Evolutionary conservation across 2,329 filamentous ascomycete genomes (phyloP).

Genomic region (Escovopsis sp.): DNA sequence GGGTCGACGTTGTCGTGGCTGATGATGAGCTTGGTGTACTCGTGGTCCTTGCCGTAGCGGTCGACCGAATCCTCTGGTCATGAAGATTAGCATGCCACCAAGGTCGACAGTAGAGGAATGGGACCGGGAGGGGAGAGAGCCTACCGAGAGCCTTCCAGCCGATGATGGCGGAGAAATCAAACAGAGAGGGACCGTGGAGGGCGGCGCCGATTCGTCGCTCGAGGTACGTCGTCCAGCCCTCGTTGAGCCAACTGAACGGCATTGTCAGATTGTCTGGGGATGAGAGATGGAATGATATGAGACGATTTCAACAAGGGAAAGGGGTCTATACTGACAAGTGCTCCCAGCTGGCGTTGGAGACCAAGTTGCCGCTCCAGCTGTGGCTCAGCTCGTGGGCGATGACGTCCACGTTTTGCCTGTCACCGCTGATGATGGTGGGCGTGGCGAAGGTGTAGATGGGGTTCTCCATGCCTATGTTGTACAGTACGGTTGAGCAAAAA

Average conservation of each 20-base stretch:
- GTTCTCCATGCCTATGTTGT: conserved; percentile 60
- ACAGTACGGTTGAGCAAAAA: not conserved
- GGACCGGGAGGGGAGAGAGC: conserved; percentile 6
- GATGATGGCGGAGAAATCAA: conserved; percentile 90
- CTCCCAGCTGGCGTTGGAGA: conserved; percentile 67
- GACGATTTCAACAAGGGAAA: not conserved
- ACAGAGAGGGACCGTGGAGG: conserved; percentile 70
- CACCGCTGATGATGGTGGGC: conserved; percentile 82
- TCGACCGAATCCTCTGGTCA: conserved; percentile 56
- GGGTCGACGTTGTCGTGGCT: conserved; percentile 83
- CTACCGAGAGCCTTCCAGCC: conserved; percentile 75
- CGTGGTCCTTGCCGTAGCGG: conserved; percentile 66
- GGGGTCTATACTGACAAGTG: conserved; percentile 42
- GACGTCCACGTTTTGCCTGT: conserved; percentile 84
- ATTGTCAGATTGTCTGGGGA: too few relatives aligned
- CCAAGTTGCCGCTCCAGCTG: conserved; percentile 81
- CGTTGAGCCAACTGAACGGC: conserved; percentile 44
- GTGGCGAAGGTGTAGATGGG: conserved; percentile 92
- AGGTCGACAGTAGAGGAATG: too few relatives aligned
- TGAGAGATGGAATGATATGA: too few relatives aligned
- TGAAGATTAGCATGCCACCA: not conserved
- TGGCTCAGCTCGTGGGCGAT: conserved; percentile 74
- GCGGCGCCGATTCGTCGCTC: conserved; percentile 69
- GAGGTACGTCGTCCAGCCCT: conserved; percentile 89
- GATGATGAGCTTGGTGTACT: conserved; percentile 84